Base-by-base conservation (phyloP, 163 green algal genomes). In the Prototheca wickerhamii region DNA sequence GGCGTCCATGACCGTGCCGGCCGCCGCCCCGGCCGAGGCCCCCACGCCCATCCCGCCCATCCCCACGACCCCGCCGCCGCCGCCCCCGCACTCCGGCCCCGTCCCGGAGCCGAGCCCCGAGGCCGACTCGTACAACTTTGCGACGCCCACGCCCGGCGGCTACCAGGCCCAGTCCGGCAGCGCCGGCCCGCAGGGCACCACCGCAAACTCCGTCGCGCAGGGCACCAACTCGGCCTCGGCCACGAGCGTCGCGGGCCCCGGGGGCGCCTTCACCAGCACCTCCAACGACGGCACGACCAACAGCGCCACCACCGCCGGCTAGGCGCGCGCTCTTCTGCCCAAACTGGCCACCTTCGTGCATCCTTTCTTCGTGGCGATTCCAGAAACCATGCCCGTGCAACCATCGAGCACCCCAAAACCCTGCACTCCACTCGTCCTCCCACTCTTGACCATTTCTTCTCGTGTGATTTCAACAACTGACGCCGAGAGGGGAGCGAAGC, bases 81-180 rank as follows among this genome's bases (percentile, higher is more conserved):
- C 60, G n/a, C n/a, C n/a, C n/a, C n/a, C n/a, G n/a, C n/a, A n/a
- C n/a, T n/a, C n/a, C n/a, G n/a, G n/a, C n/a, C n/a, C n/a, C n/a
- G n/a, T n/a, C n/a, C n/a, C n/a, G n/a, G n/a, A n/a, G n/a, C n/a
- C n/a, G 35, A 32, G 10, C 33, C 30, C 54, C 31, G 23, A 20
- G 4, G 54, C 17, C 54, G 10, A 5, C 15, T 44, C 33, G 17
- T 44, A 49, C 34, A 51, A 21, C n/a, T 52, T 51, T 23, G 21
- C 28, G 12, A 50, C 34, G 18, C 34, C 37, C 34, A 49, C 20
- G 4, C 63, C 63, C 8, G 42, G 53, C 15, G 56, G 63, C 23
- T 63, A 44, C 40, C 63, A 69, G 42, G 33, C 49, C 30, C 63
- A 69, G 31, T 33, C 42, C 3, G 63, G 63, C 53, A 44, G 32